These are phyloP conservation scores for Alternaria sp. DNA, from an alignment of 2,329 filamentous ascomycete species.

Conservation along the genomic window DNA sequence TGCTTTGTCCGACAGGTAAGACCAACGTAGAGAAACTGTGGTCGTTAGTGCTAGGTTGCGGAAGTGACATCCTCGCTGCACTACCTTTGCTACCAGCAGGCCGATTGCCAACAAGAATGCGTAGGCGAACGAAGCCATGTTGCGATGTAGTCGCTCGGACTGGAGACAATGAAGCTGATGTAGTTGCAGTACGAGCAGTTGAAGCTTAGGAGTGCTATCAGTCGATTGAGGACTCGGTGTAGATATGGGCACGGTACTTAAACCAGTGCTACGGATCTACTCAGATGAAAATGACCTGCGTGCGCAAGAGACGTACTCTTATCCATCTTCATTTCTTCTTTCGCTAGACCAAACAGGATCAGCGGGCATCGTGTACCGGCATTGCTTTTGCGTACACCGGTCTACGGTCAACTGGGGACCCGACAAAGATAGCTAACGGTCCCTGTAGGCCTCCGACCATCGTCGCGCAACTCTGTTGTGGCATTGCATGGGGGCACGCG, in stretches of 20 bases:
- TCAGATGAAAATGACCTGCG: not conserved
- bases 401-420: not conserved
- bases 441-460: not conserved
- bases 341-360: not conserved
- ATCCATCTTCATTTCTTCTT: not conserved
- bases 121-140: not conserved
- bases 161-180: not conserved
- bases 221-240: not conserved
- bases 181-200: not conserved
- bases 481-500: not conserved
- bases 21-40: conserved; percentile 26
- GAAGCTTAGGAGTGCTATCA: not conserved
- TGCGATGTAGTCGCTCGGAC: not conserved
- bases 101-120: not conserved
- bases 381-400: not conserved
- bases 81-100: conserved; percentile 2
- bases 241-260: not conserved
- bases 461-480: not conserved
- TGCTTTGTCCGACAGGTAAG: conserved; percentile 37
- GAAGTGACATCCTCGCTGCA: not conserved
- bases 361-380: not conserved
- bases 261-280: not conserved
- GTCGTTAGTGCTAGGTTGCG: not conserved
- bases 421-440: not conserved
- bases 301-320: not conserved